Evolutionary conservation across 768 basidiomycete species (phyloP).

Genomic region (Mycena indigotica): DNA sequence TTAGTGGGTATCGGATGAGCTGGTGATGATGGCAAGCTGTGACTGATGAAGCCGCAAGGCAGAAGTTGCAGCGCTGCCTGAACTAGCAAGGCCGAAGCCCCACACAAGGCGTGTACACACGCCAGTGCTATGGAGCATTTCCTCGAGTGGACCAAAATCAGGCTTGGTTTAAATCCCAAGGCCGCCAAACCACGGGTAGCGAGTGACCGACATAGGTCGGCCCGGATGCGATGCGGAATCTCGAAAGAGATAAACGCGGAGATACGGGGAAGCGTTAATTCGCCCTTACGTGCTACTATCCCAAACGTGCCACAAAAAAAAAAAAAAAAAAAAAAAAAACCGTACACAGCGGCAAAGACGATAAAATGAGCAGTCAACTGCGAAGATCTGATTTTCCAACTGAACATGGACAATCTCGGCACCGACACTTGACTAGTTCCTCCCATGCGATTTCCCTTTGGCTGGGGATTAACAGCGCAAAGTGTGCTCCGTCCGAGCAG

Average conservation of each 20-base stretch:
- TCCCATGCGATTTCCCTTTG: not conserved
- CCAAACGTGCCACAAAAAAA: too few species aligned
- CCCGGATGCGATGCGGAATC: not conserved
- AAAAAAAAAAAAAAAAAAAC: too few species aligned
- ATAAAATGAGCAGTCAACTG: too few species aligned
- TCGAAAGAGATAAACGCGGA: too few species aligned
- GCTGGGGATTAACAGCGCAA: not conserved
- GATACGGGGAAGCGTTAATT: too few species aligned
- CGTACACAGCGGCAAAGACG: too few species aligned
- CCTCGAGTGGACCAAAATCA: not conserved
- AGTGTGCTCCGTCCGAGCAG: not conserved
- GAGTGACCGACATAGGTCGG: not conserved
- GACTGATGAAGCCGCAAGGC: too few species aligned
- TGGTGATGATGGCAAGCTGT: constrained; percentile 7
- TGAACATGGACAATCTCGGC: too few species aligned
- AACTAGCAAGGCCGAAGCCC: not conserved
- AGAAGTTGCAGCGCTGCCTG: not conserved
- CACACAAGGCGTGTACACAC: not conserved
- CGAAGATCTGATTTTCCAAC: too few species aligned
- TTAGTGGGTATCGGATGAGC: constrained; percentile 10
- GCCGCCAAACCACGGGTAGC: not conserved
- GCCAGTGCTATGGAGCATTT: not conserved
- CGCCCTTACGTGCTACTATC: too few species aligned
- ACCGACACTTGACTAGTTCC: too few species aligned
- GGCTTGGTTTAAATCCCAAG: not conserved